phyloP scores from a whole-genome alignment of 2,329 filamentous ascomycete species.

The Hymenoscyphus albidus region DNA sequence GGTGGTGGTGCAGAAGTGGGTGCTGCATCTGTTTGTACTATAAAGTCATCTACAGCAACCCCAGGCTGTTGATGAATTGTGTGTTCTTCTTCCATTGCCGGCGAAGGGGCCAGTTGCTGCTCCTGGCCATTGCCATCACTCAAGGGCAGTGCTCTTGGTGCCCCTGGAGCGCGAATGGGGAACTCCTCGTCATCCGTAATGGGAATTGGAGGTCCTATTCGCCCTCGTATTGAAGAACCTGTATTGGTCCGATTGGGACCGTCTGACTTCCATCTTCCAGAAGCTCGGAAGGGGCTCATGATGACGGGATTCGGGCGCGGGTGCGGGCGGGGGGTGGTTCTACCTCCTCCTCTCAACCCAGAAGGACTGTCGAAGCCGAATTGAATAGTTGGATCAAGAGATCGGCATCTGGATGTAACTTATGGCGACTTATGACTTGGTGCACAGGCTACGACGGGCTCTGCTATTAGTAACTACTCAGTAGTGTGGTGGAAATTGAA shows the following conservation, averaged over 20 bases:
- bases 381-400: conserved; percentile 13
- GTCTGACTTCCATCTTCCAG: conserved; percentile 25
- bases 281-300: not conserved
- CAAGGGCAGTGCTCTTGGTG: conserved; percentile 37
- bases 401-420: conserved; percentile 13
- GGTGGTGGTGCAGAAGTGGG: conserved; percentile 15
- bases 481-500: not conserved
- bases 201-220: conserved; percentile 51
- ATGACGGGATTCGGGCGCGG: not conserved
- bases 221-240: conserved; percentile 50
- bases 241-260: conserved; percentile 33
- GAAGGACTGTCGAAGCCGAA: conserved; percentile 19
- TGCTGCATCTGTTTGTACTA: conserved; percentile 12
- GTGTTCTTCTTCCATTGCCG: conserved; percentile 20
- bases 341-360: conserved; percentile 7
- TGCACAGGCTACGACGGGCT: conserved; percentile 14
- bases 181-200: conserved; percentile 55
- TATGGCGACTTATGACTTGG: conserved; percentile 5
- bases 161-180: conserved; percentile 45
- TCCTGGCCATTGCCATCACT: conserved; percentile 25
- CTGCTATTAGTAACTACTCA: not conserved
- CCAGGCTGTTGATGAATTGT: conserved; percentile 15
- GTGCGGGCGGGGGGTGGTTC: conserved; percentile 5
- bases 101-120: conserved; percentile 19
- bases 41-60: conserved; percentile 15